Percentiles rank a stretch among this genome's conserved stretches.
Conservation (phyloP, 129 eudicot species). For the Ambrosia trifida region DNA sequence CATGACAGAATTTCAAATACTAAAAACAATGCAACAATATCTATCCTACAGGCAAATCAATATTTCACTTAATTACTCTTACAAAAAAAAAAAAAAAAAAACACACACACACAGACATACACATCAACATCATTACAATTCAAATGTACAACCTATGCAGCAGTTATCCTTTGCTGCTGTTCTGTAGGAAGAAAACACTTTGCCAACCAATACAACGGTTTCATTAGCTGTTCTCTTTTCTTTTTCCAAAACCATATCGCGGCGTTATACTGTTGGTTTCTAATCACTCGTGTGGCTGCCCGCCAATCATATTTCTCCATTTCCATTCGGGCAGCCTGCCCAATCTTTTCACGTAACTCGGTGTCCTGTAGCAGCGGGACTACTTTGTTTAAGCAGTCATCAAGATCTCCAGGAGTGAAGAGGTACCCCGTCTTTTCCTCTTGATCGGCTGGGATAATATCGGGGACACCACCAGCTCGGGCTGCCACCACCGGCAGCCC, state of each 20-base stretch:
- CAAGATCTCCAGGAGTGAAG: constrained; percentile 77
- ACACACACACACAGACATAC: too few species aligned
- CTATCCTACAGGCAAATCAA: constrained; percentile 32
- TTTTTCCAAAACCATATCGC: constrained; percentile 97
- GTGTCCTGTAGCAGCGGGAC: constrained; percentile 53
- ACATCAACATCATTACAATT: background rate
- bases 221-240: constrained; percentile 59
- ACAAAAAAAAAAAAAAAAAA: background rate
- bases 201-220: constrained; percentile 75
- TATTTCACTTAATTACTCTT: constrained; percentile 28
- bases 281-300: constrained; percentile 81
- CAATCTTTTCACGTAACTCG: constrained; percentile 61
- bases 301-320: constrained; percentile 97
- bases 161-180: constrained; percentile 34
- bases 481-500: constrained; percentile 94
- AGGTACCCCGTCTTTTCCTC: constrained; percentile 80
- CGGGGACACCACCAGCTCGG: constrained; percentile 93
- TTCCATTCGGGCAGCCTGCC: constrained; percentile 84
- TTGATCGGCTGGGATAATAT: constrained; percentile 78
- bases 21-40: background rate
- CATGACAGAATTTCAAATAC: constrained; percentile 1
- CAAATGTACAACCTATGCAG: constrained; percentile 25
- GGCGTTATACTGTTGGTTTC: constrained; percentile 84
- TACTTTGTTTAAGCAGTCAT: constrained; percentile 81
- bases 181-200: constrained; percentile 41